These are phyloP conservation scores for Pseudocercospora macadamiae DNA, from an alignment of 2,329 filamentous ascomycete genomes.

Conservation along the genomic window DNA sequence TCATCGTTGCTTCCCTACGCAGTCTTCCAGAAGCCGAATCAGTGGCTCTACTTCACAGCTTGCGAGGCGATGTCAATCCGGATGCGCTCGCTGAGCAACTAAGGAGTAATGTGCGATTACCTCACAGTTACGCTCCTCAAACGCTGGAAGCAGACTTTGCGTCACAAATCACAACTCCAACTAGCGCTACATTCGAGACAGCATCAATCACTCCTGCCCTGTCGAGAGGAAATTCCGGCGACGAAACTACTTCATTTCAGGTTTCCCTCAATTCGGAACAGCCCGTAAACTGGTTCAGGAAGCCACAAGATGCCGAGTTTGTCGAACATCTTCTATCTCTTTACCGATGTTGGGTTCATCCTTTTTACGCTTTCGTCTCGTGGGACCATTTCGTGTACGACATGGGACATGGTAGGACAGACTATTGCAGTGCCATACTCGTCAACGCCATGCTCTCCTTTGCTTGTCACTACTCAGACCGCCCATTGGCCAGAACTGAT, in stretches of 20 bases:
- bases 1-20: slow-evolving; percentile 49
- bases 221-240: slow-evolving; percentile 26
- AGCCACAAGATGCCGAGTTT: slow-evolving; percentile 39
- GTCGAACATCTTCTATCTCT: slow-evolving; percentile 41
- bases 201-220: slow-evolving; percentile 14
- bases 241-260: slow-evolving; percentile 10
- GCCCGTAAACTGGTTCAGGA: slow-evolving; percentile 33
- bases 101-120: slow-evolving; percentile 43
- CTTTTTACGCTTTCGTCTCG: slow-evolving; percentile 72
- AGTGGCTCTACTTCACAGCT: slow-evolving; percentile 46
- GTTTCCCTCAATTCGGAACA: slow-evolving; percentile 14
- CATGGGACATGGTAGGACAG: slow-evolving; percentile 61
- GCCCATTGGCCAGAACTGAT: slow-evolving; percentile 65
- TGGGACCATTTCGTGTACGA: slow-evolving; percentile 72
- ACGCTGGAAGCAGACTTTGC: slow-evolving; percentile 39
- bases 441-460: slow-evolving; percentile 41
- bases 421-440: slow-evolving; percentile 64
- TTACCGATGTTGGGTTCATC: slow-evolving; percentile 64
- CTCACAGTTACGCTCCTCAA: slow-evolving; percentile 36
- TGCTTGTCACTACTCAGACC: slow-evolving; percentile 56
- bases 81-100: slow-evolving; percentile 47
- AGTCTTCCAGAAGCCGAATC: slow-evolving; percentile 51
- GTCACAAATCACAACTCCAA: slow-evolving; percentile 30
- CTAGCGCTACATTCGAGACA: slow-evolving; percentile 14
- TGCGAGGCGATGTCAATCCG: slow-evolving; percentile 45